phyloP scores from a whole-genome alignment of 768 basidiomycete species.

The Lactarius hengduanensis region DNA sequence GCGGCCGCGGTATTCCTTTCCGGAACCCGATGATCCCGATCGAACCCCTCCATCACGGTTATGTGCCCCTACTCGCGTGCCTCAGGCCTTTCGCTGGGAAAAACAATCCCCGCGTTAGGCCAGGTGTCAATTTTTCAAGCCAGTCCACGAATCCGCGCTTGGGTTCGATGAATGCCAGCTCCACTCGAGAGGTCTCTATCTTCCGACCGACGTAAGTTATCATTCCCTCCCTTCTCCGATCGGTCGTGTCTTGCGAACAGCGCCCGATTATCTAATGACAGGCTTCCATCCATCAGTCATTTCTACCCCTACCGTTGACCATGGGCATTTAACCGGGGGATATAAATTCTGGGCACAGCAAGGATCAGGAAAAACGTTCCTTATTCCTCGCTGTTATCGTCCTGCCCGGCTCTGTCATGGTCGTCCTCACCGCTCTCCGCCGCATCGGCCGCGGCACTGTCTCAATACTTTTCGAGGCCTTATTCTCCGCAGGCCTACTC shows the following conservation, averaged over 20 bases:
- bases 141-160: background rate
- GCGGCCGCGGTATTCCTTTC: background rate
- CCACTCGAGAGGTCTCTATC: background rate
- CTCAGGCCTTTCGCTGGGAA: background rate
- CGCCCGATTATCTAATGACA: too few species aligned
- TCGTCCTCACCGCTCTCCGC: constrained; percentile 21
- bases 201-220: too few species aligned
- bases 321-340: background rate
- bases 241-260: too few species aligned
- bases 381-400: background rate
- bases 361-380: background rate
- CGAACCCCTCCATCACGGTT: background rate
- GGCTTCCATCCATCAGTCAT: too few species aligned
- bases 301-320: too few species aligned
- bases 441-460: constrained; percentile 20
- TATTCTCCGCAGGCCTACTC: constrained; percentile 35
- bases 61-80: background rate
- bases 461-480: constrained; percentile 5
- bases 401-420: background rate
- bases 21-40: too few species aligned
- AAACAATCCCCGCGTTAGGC: background rate
- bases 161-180: constrained; percentile 11
- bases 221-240: constrained; percentile 5
- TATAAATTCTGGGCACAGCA: background rate
- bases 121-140: background rate